phyloP scores from a whole-genome alignment of 306 rosid genomes.

The Rosa rugosa region DNA sequence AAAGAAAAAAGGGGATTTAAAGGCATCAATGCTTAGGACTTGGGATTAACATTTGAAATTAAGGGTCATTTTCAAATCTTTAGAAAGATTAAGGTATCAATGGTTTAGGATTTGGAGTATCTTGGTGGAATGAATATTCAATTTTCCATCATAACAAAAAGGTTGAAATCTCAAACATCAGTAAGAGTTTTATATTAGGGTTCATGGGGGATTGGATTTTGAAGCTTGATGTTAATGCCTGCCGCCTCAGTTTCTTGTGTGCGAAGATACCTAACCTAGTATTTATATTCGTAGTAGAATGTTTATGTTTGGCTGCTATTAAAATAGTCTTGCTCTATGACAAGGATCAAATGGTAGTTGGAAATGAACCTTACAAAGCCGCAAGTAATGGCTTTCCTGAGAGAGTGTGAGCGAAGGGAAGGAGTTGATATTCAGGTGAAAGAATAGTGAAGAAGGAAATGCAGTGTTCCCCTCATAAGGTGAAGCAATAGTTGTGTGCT shows the following conservation, averaged over 20 bases:
- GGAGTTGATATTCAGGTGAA: not conserved
- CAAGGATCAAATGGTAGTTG: not conserved
- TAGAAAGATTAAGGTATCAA: not conserved
- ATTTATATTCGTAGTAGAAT: not conserved
- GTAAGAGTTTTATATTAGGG: not conserved
- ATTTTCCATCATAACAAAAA: not conserved
- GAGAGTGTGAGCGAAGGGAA: not conserved
- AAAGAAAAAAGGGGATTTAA: not conserved
- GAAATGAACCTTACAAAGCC: constrained; percentile 8
- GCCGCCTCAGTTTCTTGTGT: not conserved
- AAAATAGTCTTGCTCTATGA: not conserved
- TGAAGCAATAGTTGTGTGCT: not conserved
- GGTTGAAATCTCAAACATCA: not conserved
- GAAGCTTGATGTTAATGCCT: not conserved
- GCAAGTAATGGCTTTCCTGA: constrained; percentile 5
- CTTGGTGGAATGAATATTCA: not conserved
- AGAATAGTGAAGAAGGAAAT: not conserved
- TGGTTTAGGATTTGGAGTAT: not conserved
- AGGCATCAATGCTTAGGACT: not conserved
- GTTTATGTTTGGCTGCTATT: not conserved
- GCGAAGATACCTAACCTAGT: not conserved
- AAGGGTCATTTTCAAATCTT: not conserved
- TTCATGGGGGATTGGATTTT: not conserved
- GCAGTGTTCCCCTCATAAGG: not conserved
- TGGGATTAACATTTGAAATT: not conserved